Conservation (phyloP, 192 early-diverging fungal genomes). For the Spizellomyces sp. region DNA sequence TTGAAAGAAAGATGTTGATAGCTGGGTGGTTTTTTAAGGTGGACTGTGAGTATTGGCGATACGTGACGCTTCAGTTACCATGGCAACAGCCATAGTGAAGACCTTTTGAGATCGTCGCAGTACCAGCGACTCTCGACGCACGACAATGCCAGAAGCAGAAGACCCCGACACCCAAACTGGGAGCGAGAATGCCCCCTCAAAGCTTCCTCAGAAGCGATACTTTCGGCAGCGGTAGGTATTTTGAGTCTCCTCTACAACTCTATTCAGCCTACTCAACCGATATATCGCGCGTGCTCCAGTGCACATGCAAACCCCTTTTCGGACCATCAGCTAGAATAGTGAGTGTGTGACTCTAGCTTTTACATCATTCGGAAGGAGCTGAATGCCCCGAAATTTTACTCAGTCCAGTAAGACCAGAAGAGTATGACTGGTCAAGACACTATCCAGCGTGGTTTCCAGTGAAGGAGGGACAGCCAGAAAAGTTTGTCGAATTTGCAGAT, state of each 20-base stretch:
- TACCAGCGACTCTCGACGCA: too few relatives aligned
- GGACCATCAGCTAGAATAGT: conserved; percentile 92
- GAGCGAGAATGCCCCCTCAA: conserved; percentile 1
- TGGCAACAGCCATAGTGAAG: too few relatives aligned
- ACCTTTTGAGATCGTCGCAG: too few relatives aligned
- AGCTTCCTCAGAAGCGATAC: conserved; percentile 58
- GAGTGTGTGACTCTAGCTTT: conserved; percentile 26
- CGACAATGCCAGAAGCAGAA: too few relatives aligned
- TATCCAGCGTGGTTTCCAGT: conserved; percentile 70
- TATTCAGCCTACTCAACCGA: conserved; percentile 50
- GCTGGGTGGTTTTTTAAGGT: too few relatives aligned
- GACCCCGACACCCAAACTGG: too few relatives aligned
- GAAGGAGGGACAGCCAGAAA: conserved; percentile 35
- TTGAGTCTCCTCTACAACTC: neutral
- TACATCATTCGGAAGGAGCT: too few relatives aligned
- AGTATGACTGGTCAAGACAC: conserved; percentile 88
- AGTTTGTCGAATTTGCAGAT: conserved; percentile 91
- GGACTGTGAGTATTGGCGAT: too few relatives aligned
- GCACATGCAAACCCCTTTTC: conserved; percentile 98
- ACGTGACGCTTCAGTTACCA: too few relatives aligned
- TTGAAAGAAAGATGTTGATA: too few relatives aligned
- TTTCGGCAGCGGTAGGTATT: conserved; percentile 66
- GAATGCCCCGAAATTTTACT: neutral
- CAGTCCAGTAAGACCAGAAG: conserved; percentile 75
- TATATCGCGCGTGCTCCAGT: conserved; percentile 51